Percentiles rank a stretch among this genome's conserved stretches.
phyloP scores from a whole-genome alignment of 495 filamentous ascomycete species.

The Penicillium nucicola region DNA sequence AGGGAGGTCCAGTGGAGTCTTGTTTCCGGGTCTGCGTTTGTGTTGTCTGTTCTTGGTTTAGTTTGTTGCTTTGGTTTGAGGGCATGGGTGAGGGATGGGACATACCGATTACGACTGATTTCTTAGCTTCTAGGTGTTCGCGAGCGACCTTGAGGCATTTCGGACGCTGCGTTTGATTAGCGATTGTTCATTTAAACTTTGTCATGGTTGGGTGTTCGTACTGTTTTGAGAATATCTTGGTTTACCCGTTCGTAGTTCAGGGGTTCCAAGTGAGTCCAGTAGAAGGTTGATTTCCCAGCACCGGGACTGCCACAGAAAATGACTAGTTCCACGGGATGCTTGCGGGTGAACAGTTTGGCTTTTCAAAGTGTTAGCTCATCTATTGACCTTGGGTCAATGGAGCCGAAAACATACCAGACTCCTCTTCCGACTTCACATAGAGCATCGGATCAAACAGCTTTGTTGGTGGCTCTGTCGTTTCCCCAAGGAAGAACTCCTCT shows the following conservation, averaged over 20 bases:
- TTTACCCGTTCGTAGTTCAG: constrained; percentile 83
- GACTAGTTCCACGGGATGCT: constrained; percentile 68
- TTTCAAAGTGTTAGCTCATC: neutral
- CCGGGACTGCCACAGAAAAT: constrained; percentile 86
- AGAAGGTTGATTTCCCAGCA: constrained; percentile 89
- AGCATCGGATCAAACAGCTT: constrained; percentile 64
- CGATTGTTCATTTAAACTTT: neutral
- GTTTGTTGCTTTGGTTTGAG: neutral
- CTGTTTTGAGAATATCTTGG: constrained; percentile 84
- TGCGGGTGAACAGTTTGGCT: constrained; percentile 52
- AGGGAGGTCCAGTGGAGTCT: constrained; percentile 72
- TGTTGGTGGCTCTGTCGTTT: constrained; percentile 56
- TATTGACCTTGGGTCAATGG: neutral
- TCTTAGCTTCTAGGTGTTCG: constrained; percentile 58
- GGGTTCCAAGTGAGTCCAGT: constrained; percentile 72
- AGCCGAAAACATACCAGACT: constrained; percentile 26
- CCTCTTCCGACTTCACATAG: constrained; percentile 44
- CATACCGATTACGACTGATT: constrained; percentile 74
- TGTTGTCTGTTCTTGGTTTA: constrained; percentile 66
- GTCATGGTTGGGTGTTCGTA: constrained; percentile 30
- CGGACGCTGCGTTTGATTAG: constrained; percentile 49
- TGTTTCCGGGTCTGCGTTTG: constrained; percentile 77
- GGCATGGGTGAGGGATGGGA: constrained; percentile 12
- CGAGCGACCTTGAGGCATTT: constrained; percentile 80
- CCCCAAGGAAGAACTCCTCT: constrained; percentile 82